Evolutionary conservation across 2,329 filamentous ascomycete genomes (phyloP).

Genomic region (Penicillium sp.): DNA sequence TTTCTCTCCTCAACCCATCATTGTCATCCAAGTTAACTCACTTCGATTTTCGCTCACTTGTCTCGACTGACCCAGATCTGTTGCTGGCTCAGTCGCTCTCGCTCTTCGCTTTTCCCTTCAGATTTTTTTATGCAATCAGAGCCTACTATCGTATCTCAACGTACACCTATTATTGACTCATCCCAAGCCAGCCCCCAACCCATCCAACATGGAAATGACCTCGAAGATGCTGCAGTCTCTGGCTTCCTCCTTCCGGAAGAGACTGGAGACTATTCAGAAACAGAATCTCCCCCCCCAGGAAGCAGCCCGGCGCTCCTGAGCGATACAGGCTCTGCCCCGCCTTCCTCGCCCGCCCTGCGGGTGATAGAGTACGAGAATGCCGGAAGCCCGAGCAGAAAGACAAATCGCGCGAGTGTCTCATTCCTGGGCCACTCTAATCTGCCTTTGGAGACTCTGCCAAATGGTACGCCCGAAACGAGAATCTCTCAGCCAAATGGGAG

Average conservation of each 20-base stretch:
- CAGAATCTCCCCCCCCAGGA: slow-evolving; percentile 23
- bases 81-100: slow-evolving; percentile 58
- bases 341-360: slow-evolving; percentile 51
- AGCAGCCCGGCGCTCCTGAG: slow-evolving; percentile 29
- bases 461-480: slow-evolving; percentile 61
- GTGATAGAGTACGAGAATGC: slow-evolving; percentile 59
- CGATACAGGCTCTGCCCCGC: slow-evolving; percentile 27
- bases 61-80: slow-evolving; percentile 53
- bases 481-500: slow-evolving; percentile 2
- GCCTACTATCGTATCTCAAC: slow-evolving; percentile 53
- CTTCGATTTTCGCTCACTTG: slow-evolving; percentile 2
- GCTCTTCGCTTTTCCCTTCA: slow-evolving; percentile 33
- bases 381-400: slow-evolving; percentile 35
- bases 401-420: slow-evolving; percentile 51
- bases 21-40: slow-evolving; percentile 10
- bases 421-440: slow-evolving; percentile 47
- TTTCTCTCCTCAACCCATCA: slow-evolving; percentile 14
- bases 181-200: slow-evolving; percentile 37
- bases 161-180: slow-evolving; percentile 44
- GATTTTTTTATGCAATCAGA: slow-evolving; percentile 67
- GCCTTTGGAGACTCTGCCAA: slow-evolving; percentile 68
- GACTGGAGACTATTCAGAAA: slow-evolving; percentile 35
- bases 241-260: slow-evolving; percentile 44
- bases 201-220: slow-evolving; percentile 63
- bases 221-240: slow-evolving; percentile 47